Conservation (phyloP, 2,329 filamentous ascomycete species). For the Diaporthe australafricana region DNA sequence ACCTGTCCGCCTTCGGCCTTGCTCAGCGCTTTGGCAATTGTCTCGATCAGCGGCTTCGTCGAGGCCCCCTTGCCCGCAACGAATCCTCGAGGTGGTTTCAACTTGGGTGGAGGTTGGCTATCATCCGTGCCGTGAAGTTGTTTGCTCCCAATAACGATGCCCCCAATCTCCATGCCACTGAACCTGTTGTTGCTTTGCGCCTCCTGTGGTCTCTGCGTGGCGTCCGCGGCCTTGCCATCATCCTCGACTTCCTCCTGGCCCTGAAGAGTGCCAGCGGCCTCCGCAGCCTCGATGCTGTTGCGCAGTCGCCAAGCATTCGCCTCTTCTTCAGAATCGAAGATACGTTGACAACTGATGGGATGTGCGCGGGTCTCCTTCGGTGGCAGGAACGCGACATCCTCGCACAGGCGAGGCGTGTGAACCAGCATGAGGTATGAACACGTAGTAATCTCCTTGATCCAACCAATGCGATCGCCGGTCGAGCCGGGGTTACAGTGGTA, state of each 20-base stretch:
- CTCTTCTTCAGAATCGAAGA: conserved; percentile 67
- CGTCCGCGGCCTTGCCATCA: conserved; percentile 29
- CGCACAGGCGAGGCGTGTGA: conserved; percentile 88
- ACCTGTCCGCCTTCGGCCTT: conserved; percentile 71
- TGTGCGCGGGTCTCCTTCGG: conserved; percentile 83
- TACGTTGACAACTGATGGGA: conserved; percentile 79
- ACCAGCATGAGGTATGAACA: conserved; percentile 95
- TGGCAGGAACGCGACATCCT: conserved; percentile 87
- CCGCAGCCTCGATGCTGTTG: conserved; percentile 53
- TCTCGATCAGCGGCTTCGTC: conserved; percentile 51
- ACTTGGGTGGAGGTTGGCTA: conserved; percentile 58
- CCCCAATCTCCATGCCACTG: conserved; percentile 59
- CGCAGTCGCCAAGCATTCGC: conserved; percentile 53
- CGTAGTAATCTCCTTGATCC: conserved; percentile 93
- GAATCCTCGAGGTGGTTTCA: conserved; percentile 59
- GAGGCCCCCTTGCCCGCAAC: conserved; percentile 43
- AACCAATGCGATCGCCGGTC: conserved; percentile 80
- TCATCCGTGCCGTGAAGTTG: conserved; percentile 60
- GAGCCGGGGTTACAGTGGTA: conserved; percentile 82
- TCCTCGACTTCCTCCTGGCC: conserved; percentile 37
- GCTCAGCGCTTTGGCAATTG: conserved; percentile 58
- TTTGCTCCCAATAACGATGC: conserved; percentile 64
- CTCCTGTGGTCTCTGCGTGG: conserved; percentile 11
- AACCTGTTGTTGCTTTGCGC: conserved; percentile 39
- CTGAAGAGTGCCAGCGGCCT: conserved; percentile 44